Evolutionary conservation across 495 filamentous ascomycete genomes (phyloP).

Genomic region (Parmelia sp.): DNA sequence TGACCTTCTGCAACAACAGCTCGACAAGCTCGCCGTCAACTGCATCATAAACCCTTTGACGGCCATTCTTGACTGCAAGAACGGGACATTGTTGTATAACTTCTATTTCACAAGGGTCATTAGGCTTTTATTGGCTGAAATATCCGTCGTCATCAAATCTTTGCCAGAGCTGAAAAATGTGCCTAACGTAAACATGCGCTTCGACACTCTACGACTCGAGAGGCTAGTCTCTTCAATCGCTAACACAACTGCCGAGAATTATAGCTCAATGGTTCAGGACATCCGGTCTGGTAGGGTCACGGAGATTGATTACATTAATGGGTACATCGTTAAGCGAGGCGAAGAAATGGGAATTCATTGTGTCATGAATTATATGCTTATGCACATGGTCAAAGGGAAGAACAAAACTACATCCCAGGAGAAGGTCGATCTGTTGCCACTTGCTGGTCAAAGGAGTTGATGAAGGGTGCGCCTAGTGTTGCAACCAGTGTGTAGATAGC

Average conservation of each 20-base stretch:
- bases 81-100: slow-evolving; percentile 64
- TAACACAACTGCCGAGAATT: slow-evolving; percentile 57
- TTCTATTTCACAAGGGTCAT: slow-evolving; percentile 50
- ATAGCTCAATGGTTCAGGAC: slow-evolving; percentile 78
- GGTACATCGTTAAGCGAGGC: slow-evolving; percentile 67
- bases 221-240: slow-evolving; percentile 50
- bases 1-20: slow-evolving; percentile 48
- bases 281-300: slow-evolving; percentile 54
- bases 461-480: background rate
- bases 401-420: slow-evolving; percentile 9
- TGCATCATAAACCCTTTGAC: slow-evolving; percentile 77
- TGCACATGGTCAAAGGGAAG: slow-evolving; percentile 50
- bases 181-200: slow-evolving; percentile 51
- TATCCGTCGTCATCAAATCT: slow-evolving; percentile 53
- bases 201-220: slow-evolving; percentile 51
- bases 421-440: slow-evolving; percentile 17
- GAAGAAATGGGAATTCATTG: slow-evolving; percentile 60
- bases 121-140: slow-evolving; percentile 60
- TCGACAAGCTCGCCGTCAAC: slow-evolving; percentile 78
- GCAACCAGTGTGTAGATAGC: background rate
- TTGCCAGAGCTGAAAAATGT: slow-evolving; percentile 61
- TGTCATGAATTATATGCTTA: slow-evolving; percentile 61
- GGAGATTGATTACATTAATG: slow-evolving; percentile 81
- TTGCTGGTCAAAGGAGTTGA: slow-evolving; percentile 12
- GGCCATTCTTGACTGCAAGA: slow-evolving; percentile 61